Percentiles rank a stretch among this genome's conserved stretches.
These are phyloP conservation scores for Suillus fuscotomentosus DNA, from an alignment of 768 basidiomycete genomes.

Conservation along the genomic window DNA sequence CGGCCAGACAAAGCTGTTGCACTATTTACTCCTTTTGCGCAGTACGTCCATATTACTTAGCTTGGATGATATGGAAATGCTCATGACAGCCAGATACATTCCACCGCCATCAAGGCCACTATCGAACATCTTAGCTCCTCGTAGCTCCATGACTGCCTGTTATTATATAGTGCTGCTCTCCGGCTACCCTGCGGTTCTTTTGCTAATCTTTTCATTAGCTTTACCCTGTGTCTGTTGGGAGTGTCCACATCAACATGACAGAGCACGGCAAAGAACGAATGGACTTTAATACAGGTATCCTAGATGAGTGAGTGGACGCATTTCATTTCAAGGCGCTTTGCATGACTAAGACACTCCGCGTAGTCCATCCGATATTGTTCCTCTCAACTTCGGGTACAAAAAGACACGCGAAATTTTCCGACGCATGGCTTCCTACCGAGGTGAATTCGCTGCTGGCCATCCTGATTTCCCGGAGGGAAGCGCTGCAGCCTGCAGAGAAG, in stretches of 20 bases:
- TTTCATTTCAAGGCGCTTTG: not conserved
- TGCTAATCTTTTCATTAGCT: conserved; percentile 11
- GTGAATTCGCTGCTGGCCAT: conserved; percentile 26
- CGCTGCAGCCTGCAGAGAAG: conserved; percentile 22
- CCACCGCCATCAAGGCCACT: not conserved
- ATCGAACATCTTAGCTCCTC: not conserved
- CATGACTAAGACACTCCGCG: not conserved
- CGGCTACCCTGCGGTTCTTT: not conserved
- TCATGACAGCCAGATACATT: not conserved
- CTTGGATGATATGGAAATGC: too few species aligned
- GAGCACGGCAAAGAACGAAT: conserved; percentile 37
- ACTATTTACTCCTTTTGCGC: conserved; percentile 40
- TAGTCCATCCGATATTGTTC: conserved; percentile 26
- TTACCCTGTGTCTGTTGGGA: conserved; percentile 49
- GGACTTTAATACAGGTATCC: conserved; percentile 45
- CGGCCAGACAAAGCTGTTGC: conserved; percentile 57
- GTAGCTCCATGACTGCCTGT: conserved; percentile 14
- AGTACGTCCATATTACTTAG: conserved; percentile 25
- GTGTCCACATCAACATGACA: conserved; percentile 46
- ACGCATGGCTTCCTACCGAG: conserved; percentile 42
- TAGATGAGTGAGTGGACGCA: conserved; percentile 37
- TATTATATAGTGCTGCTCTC: conserved; percentile 31
- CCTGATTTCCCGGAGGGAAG: conserved; percentile 28
- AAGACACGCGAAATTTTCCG: conserved; percentile 25
- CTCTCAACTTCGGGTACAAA: conserved; percentile 27